Percentiles rank a stretch among this genome's conserved stretches.
These are phyloP conservation scores for Aspergillus pseudoviridinutans DNA, from an alignment of 2,329 filamentous ascomycete species.

Conservation along the genomic window DNA sequence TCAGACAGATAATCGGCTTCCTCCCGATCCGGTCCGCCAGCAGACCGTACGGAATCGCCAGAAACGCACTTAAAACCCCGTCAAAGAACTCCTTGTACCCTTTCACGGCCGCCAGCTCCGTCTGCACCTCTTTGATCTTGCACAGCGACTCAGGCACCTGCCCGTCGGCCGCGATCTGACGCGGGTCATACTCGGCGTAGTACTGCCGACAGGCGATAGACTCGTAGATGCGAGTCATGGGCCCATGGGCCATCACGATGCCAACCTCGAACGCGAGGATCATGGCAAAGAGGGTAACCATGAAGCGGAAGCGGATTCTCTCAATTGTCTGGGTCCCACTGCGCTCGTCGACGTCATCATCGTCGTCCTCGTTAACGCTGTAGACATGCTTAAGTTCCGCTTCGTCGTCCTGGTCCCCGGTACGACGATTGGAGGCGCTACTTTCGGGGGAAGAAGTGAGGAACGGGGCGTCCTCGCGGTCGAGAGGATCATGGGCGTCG, in stretches of 20 bases:
- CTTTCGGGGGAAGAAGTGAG: slow-evolving; percentile 13
- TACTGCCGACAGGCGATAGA: slow-evolving; percentile 46
- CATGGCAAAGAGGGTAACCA: slow-evolving; percentile 41
- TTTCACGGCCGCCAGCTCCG: slow-evolving; percentile 48
- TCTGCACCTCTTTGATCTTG: slow-evolving; percentile 48
- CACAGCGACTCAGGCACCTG: slow-evolving; percentile 47
- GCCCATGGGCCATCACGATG: slow-evolving; percentile 41
- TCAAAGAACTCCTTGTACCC: slow-evolving; percentile 50
- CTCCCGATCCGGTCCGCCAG: slow-evolving; percentile 47
- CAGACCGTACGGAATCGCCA: slow-evolving; percentile 48
- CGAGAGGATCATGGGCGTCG: slow-evolving; percentile 20
- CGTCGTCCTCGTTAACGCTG: neutral
- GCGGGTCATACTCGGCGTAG: slow-evolving; percentile 40
- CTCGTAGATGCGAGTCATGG: slow-evolving; percentile 48
- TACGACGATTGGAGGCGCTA: neutral
- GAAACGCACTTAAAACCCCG: slow-evolving; percentile 40
- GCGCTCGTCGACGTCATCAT: slow-evolving; percentile 1
- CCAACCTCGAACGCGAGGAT: slow-evolving; percentile 44
- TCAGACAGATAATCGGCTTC: slow-evolving; percentile 42
- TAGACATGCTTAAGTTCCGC: slow-evolving; percentile 2
- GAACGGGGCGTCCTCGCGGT: slow-evolving; percentile 33
- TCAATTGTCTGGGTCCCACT: slow-evolving; percentile 12
- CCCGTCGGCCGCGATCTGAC: slow-evolving; percentile 40
- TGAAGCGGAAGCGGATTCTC: slow-evolving; percentile 34
- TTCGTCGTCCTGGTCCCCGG: neutral